These are phyloP conservation scores for Moesziomyces globuligerus DNA, from an alignment of 1,284 basidiomycete genomes.

Conservation along the genomic window DNA sequence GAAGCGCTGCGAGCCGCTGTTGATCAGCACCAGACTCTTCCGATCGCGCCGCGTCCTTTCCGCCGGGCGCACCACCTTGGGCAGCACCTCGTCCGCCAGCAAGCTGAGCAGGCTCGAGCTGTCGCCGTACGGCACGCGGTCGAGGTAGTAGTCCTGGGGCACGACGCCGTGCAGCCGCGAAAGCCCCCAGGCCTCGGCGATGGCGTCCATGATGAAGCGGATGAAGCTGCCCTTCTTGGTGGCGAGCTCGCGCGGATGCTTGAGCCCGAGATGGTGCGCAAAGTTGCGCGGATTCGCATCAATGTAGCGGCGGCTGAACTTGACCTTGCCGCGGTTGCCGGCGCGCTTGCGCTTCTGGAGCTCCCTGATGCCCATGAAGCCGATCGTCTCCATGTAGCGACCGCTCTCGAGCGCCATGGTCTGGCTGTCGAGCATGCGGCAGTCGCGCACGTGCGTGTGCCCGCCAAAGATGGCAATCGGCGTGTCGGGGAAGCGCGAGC, in stretches of 20 bases:
- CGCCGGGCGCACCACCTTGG: slow-evolving; percentile 59
- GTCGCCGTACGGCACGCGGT: slow-evolving; percentile 52
- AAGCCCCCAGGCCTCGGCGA: slow-evolving; percentile 59
- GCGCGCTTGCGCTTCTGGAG: slow-evolving; percentile 30
- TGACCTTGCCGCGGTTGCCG: slow-evolving; percentile 57
- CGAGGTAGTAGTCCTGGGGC: slow-evolving; percentile 65
- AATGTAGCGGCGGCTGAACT: slow-evolving; percentile 69
- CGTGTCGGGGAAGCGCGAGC: slow-evolving; percentile 55
- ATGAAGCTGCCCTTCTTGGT: slow-evolving; percentile 58
- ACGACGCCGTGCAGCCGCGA: slow-evolving; percentile 58
- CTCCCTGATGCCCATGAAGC: slow-evolving; percentile 49
- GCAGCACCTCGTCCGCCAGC: slow-evolving; percentile 54
- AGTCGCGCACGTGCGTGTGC: slow-evolving; percentile 65
- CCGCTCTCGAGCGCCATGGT: slow-evolving; percentile 63
- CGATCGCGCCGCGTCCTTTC: slow-evolving; percentile 39
- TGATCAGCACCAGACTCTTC: slow-evolving; percentile 61
- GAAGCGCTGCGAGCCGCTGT: slow-evolving; percentile 63
- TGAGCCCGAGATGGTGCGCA: slow-evolving; percentile 48
- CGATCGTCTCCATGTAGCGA: slow-evolving; percentile 59
- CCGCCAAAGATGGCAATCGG: slow-evolving; percentile 61
- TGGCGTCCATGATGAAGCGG: slow-evolving; percentile 56
- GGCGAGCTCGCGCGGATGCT: slow-evolving; percentile 41
- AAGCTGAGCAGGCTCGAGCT: slow-evolving; percentile 56
- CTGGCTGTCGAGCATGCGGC: slow-evolving; percentile 54
- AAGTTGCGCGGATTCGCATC: slow-evolving; percentile 70